Conservation (phyloP, 768 basidiomycete genomes). For the Epithele typhae region DNA sequence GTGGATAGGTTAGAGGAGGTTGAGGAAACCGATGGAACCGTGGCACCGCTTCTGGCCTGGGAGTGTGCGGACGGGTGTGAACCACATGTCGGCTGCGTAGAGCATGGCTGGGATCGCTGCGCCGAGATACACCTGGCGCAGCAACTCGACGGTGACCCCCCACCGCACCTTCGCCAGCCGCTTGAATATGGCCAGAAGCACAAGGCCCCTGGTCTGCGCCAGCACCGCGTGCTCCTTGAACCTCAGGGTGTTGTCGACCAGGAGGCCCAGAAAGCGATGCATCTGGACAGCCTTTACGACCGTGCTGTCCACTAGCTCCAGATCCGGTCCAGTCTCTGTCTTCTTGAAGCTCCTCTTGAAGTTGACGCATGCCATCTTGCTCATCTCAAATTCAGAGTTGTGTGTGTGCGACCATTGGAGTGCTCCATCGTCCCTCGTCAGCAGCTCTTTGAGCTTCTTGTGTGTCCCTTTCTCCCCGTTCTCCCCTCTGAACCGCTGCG, state of each 20-base stretch:
- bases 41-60: background rate
- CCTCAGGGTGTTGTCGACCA: conserved; percentile 25
- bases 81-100: conserved; percentile 17
- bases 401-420: conserved; percentile 26
- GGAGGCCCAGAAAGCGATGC: conserved; percentile 29
- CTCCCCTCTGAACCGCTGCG: too few species aligned
- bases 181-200: conserved; percentile 12
- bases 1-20: conserved; percentile 17
- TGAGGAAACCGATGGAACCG: background rate
- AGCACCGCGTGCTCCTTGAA: conserved; percentile 20
- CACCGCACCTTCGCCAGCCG: conserved; percentile 16
- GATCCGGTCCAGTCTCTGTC: conserved; percentile 4
- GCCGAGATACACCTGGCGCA: conserved; percentile 21
- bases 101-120: conserved; percentile 25
- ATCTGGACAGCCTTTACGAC: conserved; percentile 15
- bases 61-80: background rate
- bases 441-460: conserved; percentile 3
- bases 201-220: conserved; percentile 18
- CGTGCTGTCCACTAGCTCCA: conserved; percentile 9
- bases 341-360: background rate
- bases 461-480: too few species aligned
- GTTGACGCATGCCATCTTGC: conserved; percentile 15
- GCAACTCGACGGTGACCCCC: conserved; percentile 14
- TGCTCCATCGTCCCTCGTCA: conserved; percentile 14
- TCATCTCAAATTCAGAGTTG: conserved; percentile 20